These are phyloP conservation scores for Zizania palustris DNA, from an alignment of 202 grass and related monocot genomes.

Conservation along the genomic window DNA sequence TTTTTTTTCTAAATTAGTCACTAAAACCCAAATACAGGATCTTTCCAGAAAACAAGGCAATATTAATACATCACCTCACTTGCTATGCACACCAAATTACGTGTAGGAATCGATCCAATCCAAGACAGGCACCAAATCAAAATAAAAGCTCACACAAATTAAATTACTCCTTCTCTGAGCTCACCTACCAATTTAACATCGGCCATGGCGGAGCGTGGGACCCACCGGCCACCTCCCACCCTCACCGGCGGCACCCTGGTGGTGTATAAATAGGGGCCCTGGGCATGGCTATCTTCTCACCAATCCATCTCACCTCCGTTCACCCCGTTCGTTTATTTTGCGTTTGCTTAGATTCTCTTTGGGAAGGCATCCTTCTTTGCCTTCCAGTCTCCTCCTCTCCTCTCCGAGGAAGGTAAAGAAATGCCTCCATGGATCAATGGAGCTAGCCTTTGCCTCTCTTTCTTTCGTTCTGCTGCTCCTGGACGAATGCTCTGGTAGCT, in stretches of 20 bases:
- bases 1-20: background rate
- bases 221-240: background rate
- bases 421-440: slow-evolving; percentile 2
- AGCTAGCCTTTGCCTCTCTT: background rate
- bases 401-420: slow-evolving; percentile 37
- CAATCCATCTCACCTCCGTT: slow-evolving; percentile 51
- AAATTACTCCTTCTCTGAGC: background rate
- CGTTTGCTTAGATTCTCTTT: slow-evolving; percentile 31
- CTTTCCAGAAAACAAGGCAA: background rate
- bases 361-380: slow-evolving; percentile 12
- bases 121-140: background rate
- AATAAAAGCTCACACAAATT: background rate
- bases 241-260: background rate
- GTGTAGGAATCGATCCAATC: slow-evolving; percentile 15
- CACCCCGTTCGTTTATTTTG: slow-evolving; percentile 52
- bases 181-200: slow-evolving; percentile 21
- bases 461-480: background rate
- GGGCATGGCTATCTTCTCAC: slow-evolving; percentile 41
- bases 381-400: slow-evolving; percentile 9
- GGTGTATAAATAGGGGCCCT: slow-evolving; percentile 58
- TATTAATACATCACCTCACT: background rate
- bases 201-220: background rate
- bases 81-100: background rate
- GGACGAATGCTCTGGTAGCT: background rate
- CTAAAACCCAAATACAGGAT: background rate